phyloP scores from a whole-genome alignment of 352 stramenopile genomes.

The Globisporangium perplexum region DNA sequence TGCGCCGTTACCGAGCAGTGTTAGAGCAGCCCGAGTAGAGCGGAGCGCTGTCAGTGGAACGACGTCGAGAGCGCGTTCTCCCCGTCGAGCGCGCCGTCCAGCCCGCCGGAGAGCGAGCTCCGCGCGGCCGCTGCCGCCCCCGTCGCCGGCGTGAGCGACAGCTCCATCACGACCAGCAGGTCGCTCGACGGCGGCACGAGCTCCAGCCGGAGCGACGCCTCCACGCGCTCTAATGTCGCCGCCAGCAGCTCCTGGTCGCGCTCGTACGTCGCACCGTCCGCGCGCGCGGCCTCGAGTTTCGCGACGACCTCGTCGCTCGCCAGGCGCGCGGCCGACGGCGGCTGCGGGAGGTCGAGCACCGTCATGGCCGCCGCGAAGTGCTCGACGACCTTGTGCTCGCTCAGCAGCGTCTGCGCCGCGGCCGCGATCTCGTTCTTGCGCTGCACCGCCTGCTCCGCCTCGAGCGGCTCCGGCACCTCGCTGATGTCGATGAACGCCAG shows the following conservation, averaged over 20 bases:
- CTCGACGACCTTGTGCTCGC: conserved; percentile 45
- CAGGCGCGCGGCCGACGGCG: conserved; percentile 16
- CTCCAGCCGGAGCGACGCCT: conserved; percentile 41
- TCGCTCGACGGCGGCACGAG: conserved; percentile 51
- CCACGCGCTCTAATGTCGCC: conserved; percentile 31
- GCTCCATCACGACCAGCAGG: conserved; percentile 60
- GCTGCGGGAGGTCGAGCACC: conserved; percentile 28
- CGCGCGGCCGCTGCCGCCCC: conserved; percentile 19
- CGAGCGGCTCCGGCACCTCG: conserved; percentile 71
- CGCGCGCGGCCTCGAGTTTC: conserved; percentile 37
- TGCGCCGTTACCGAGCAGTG: conserved; percentile 28
- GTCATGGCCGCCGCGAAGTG: conserved; percentile 44
- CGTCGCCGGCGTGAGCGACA: conserved; percentile 19
- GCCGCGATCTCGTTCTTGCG: conserved; percentile 73
- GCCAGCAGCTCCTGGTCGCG: conserved; percentile 52
- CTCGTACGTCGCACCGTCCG: conserved; percentile 42
- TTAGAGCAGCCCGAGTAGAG: conserved; percentile 10
- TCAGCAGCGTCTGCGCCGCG: conserved; percentile 37
- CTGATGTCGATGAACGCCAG: conserved; percentile 83
- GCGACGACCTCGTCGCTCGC: conserved; percentile 40
- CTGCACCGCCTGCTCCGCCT: conserved; percentile 69
- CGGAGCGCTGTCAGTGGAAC: conserved; percentile 8
- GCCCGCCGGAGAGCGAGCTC: conserved; percentile 29
- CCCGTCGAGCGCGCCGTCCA: conserved; percentile 13
- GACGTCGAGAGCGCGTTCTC: conserved; percentile 11